Evolutionary conservation across 495 filamentous ascomycete species (phyloP), one percentile per base, ranked within the genome.

Genomic region (Hypoxylon fuscum): DNA sequence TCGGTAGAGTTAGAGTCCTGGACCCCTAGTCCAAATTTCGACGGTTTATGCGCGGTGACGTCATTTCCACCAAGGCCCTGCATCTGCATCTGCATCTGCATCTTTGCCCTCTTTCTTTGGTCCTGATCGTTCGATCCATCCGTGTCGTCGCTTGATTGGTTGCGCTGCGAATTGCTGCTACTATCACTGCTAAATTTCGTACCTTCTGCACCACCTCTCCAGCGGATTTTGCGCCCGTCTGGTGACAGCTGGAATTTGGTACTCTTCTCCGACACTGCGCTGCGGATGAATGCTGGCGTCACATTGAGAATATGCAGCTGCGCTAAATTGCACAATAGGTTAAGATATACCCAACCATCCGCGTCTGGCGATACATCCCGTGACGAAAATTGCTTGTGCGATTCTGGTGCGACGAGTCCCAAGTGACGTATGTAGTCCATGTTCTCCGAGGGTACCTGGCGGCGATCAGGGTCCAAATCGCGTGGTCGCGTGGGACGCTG

Each of bases 271-370:
- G 72, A 68, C 10, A 94, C 78, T 11, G 90, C 88, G 35, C 82
- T 79, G 59, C 87, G 81, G 52, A 93, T 85, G 62, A 90, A 91
- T 23, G 87, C 84, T 1, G 84, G 77, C 0, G 90, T 91, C 20
- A 93, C 89, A 64, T 88, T 91, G 54, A 91, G 77, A 1, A 89
- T 90, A 68, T 92, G 89, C 17, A 94, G 77, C 72, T 93, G 90
- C 1, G 90, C 90, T 77, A 94, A 84, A 74, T 90, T 91, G 69
- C 83, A 86, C 23, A 94, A 80, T 14, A 94, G 76, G 63, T 92
- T 93, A n/a, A 94, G 80, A 65, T 90, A 92, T 10, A 93, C 83
- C 90, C 90, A 94, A 12, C 88, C 88, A 53, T 84, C 81, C 11
- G 74, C 77, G 55, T 83, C 77, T 12, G 80, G 76, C 29, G 78